phyloP scores from a whole-genome alignment of 306 rosid species.

The Medicago ruthenica region DNA sequence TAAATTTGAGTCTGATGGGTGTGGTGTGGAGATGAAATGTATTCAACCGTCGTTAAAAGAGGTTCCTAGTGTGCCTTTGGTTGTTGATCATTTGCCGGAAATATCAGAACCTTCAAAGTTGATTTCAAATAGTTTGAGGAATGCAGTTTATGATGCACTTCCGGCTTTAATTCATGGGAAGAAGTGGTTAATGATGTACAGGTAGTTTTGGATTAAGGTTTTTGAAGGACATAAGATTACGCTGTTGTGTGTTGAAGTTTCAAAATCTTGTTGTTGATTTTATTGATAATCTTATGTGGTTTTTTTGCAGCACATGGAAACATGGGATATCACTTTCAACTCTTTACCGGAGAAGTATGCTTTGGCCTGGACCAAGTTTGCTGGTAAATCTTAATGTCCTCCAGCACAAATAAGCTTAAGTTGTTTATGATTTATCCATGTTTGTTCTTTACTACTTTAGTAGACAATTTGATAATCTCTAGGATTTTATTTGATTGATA shows the following conservation, averaged over 20 bases:
- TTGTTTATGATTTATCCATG: conserved; percentile 15
- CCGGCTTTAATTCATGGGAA: conserved; percentile 83
- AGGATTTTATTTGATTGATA: conserved; percentile 18
- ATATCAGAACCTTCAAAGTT: conserved; percentile 78
- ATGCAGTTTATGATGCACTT: conserved; percentile 71
- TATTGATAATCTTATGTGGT: neutral
- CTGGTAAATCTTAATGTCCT: conserved; percentile 61
- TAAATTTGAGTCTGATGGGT: conserved; percentile 44
- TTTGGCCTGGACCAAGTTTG: conserved; percentile 90
- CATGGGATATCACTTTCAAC: conserved; percentile 90
- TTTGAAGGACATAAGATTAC: neutral
- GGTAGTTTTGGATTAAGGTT: conserved; percentile 53
- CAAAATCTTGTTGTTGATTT: neutral
- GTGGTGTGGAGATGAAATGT: conserved; percentile 65
- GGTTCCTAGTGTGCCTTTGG: conserved; percentile 46
- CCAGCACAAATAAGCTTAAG: conserved; percentile 25
- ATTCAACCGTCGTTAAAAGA: conserved; percentile 46
- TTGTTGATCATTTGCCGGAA: conserved; percentile 53
- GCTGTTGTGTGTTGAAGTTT: conserved; percentile 20
- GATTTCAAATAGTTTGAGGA: conserved; percentile 58
- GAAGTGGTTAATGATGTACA: conserved; percentile 86
- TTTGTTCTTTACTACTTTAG: neutral
- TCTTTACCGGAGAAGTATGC: conserved; percentile 81
- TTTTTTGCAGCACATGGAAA: conserved; percentile 75
- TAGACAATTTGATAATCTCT: conserved; percentile 6